Base-by-base conservation (phyloP, 2,329 filamentous ascomycete species). In the Arthrobotrys musiformis region DNA sequence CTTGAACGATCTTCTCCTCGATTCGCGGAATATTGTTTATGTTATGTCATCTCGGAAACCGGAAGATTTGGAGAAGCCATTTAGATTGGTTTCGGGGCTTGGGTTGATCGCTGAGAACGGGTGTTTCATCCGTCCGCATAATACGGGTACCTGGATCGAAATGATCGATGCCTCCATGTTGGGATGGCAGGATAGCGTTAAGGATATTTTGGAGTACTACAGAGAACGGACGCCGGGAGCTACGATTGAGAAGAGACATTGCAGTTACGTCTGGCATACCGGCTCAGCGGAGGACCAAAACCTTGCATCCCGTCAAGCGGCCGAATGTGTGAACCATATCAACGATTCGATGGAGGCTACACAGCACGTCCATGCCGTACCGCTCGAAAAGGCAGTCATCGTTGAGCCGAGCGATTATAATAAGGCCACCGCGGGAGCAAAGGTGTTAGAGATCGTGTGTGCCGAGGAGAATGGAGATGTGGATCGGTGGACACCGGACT, bases 91-190 rank as follows among this genome's bases (percentile, higher is more conserved):
- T 0, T 91, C 92, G 4, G 91, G 91, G 76, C 85, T 97, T 2
- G 95, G 95, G 1, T 86, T 98, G 3, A 96, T 98, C 79, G 94
- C 94, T 0, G 94, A 98, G 84, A 97, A 97, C 79, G 94, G 94
- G 1, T 97, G 93, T 82, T 98, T 96, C 84, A 85, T 97, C 70
- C 92, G 92, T 80, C 88, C 92, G 79, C 89, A 88, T 52, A 88
- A 89, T 19, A 87, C 86, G 15, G 87, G 88, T 24, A 86, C 88
- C 37, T 98, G 95, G 95, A 89, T 88, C 1, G 90, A 91, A 78
- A 91, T 97, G 84, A 64, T 77, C 15, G 80, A 80, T 61, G 46
- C 73, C 9, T 90, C 91, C 1, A 60, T 74, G 13, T 70, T 80
- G 5, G 86, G 89, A 0, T 98, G 94, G 94, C 97, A 97, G 83